Base-by-base conservation (phyloP, 139 green algal genomes). In the Micractinium conductrix region DNA sequence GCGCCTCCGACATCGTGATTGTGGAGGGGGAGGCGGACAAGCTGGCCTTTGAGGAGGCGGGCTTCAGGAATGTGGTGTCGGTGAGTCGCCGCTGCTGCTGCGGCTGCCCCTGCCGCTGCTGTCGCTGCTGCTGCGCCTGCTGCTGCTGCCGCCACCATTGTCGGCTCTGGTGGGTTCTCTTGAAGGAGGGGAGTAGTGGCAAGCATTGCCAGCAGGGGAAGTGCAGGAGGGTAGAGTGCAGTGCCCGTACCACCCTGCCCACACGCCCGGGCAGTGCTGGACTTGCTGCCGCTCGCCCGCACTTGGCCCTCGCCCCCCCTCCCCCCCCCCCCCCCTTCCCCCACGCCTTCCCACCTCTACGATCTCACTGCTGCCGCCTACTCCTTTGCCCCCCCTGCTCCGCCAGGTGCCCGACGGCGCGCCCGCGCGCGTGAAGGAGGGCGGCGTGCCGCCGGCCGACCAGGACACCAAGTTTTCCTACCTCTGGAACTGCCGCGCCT, bases 21-120 rank as follows among this genome's bases (percentile, higher is more conserved):
- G 95, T 98, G 63, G 96, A 98, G 85, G 96, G 96, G 16, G 96
- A 99, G 89, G 95, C 98, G 88, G 96, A 99, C 90, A 98, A 98
- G 85, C 88, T 99, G 71, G 88, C 94, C 12, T 73, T 98, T 50
- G 89, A 96, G 63, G 88, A 94, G 86, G 92, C 88, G n/a, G 95
- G 96, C 43, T 87, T 96, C 74, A 79, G 37, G 44, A 94, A 96
- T 76, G 94, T 94, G 73, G 91, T 98, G 30, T 93, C 84, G 28
- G 93, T 94, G 72, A 78, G 79, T 33, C 0, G 30, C n/a, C n/a
- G n/a, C n/a, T n/a, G n/a, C n/a, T n/a, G n/a, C n/a, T n/a, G n/a
- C n/a, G n/a, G n/a, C n/a, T n/a, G n/a, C n/a, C n/a, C n/a, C n/a
- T n/a, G n/a, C n/a, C n/a, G n/a, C n/a, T n/a, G n/a, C n/a, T n/a